Evolutionary conservation across 2,329 filamentous ascomycete genomes (phyloP).

Genomic region (Ophiocordyceps robertsii): DNA sequence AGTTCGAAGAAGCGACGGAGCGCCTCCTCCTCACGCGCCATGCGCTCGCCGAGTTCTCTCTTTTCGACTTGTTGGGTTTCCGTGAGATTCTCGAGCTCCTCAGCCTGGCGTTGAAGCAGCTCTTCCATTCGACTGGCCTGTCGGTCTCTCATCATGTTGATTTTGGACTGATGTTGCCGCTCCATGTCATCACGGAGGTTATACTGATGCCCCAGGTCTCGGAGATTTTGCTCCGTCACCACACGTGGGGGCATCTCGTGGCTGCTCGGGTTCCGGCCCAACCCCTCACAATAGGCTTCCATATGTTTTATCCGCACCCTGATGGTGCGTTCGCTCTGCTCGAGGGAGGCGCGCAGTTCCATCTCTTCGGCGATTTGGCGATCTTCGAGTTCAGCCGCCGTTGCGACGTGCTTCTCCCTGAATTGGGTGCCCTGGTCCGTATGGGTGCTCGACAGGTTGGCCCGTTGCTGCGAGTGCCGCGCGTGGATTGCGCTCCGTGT

Average conservation of each 20-base stretch:
- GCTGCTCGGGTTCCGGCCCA: constrained; percentile 25
- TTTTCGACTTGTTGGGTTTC: constrained; percentile 33
- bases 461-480: constrained; percentile 35
- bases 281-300: constrained; percentile 49
- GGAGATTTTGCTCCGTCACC: constrained; percentile 46
- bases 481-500: constrained; percentile 35
- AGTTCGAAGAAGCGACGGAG: constrained; percentile 29
- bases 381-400: constrained; percentile 42
- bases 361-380: constrained; percentile 49
- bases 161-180: constrained; percentile 43
- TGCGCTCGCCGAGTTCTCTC: constrained; percentile 31
- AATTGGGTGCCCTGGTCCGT: constrained; percentile 34
- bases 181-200: constrained; percentile 45
- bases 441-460: constrained; percentile 32
- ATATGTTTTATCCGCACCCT: constrained; percentile 48
- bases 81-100: constrained; percentile 32
- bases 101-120: constrained; percentile 38
- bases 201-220: constrained; percentile 47
- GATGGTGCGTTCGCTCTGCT: constrained; percentile 43
- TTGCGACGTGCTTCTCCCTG: constrained; percentile 40
- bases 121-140: constrained; percentile 50
- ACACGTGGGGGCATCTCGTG: constrained; percentile 30
- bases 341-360: constrained; percentile 39
- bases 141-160: constrained; percentile 52
- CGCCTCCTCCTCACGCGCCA: constrained; percentile 34